Percentiles rank a stretch among this genome's conserved stretches.
phyloP scores from a whole-genome alignment of 2,329 filamentous ascomycete genomes.

The Ilyonectria sp. region DNA sequence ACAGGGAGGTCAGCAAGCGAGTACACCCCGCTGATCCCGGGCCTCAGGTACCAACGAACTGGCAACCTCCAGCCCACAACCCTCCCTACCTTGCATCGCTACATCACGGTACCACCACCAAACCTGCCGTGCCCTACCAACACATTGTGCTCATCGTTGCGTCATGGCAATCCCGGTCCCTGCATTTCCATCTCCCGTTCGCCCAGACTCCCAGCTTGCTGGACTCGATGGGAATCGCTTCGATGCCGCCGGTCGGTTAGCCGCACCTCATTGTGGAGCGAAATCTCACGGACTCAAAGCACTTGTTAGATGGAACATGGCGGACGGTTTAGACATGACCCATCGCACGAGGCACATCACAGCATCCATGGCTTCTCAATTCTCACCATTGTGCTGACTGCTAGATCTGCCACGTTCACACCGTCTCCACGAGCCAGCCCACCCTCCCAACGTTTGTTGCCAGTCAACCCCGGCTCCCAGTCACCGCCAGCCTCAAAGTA shows the following conservation, averaged over 20 bases:
- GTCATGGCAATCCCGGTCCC: neutral
- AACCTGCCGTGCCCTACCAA: neutral
- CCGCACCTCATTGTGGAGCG: neutral
- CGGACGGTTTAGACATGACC: neutral
- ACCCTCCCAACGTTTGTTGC: neutral
- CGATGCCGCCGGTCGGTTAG: neutral
- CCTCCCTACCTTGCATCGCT: neutral
- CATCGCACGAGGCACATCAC: neutral
- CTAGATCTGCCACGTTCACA: slow-evolving; percentile 2
- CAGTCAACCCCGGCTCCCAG: slow-evolving; percentile 1
- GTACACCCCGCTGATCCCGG: neutral
- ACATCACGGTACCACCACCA: neutral
- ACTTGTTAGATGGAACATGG: neutral
- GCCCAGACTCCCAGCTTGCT: neutral
- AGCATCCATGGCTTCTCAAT: too few relatives aligned
- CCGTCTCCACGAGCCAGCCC: neutral
- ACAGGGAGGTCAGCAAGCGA: neutral
- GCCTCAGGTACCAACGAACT: slow-evolving; percentile 3
- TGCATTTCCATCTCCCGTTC: slow-evolving; percentile 2
- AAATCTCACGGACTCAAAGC: neutral
- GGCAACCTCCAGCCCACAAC: neutral
- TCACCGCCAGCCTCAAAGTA: neutral
- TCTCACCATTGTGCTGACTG: neutral
- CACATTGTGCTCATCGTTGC: neutral
- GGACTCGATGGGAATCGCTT: neutral